These are phyloP conservation scores for Raddia distichophylla DNA, from an alignment of 176 grass and related monocot species.

Conservation along the genomic window DNA sequence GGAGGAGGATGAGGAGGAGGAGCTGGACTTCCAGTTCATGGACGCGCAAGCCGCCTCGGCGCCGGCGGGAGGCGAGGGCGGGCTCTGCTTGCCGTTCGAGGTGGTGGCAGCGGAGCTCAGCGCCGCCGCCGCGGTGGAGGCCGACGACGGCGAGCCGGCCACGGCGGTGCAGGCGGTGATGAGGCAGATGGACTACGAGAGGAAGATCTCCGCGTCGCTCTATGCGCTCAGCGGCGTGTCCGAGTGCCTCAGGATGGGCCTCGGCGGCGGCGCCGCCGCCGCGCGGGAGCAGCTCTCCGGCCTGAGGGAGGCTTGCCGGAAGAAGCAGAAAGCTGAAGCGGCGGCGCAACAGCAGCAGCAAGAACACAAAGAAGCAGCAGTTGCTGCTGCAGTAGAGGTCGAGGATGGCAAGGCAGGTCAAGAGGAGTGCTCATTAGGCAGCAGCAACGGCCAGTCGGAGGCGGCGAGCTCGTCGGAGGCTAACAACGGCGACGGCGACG, in stretches of 20 bases:
- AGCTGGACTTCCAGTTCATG: conserved; percentile 72
- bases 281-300: conserved; percentile 55
- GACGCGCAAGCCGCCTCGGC: conserved; percentile 43
- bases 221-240: conserved; percentile 67
- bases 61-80: conserved; percentile 21
- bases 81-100: conserved; percentile 65
- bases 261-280: not conserved
- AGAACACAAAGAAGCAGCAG: not conserved
- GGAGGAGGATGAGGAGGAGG: conserved; percentile 5
- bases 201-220: conserved; percentile 70
- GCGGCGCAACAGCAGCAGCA: not conserved
- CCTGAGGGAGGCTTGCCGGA: conserved; percentile 60
- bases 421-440: conserved; percentile 18
- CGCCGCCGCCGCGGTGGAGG: not conserved
- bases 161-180: conserved; percentile 53
- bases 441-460: not conserved
- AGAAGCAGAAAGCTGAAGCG: conserved; percentile 32
- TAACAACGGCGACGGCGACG: conserved; percentile 25
- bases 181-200: conserved; percentile 78
- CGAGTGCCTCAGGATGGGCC: conserved; percentile 63
- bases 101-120: conserved; percentile 44
- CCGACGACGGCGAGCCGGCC: not conserved
- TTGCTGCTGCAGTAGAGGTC: not conserved
- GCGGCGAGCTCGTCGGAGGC: not conserved
- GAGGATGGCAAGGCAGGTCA: conserved; percentile 15